Conservation (phyloP, 2,329 filamentous ascomycete genomes). For the Aspergillus texensis region DNA sequence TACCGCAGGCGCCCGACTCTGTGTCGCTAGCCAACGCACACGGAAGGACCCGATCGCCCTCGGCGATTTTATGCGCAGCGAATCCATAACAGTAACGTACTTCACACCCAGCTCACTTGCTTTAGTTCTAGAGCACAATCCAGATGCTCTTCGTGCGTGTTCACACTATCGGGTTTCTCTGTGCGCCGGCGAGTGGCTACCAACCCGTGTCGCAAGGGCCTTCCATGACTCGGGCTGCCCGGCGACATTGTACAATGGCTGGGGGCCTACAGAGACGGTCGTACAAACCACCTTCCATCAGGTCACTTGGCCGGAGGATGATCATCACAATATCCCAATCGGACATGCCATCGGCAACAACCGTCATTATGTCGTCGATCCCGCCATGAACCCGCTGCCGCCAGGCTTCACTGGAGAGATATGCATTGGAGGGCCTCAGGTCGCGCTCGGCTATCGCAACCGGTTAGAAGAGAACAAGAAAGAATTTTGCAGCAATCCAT, state of each 20-base stretch:
- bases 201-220: neutral
- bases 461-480: slow-evolving; percentile 1
- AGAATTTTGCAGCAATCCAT: neutral
- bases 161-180: neutral
- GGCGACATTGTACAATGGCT: slow-evolving; percentile 4
- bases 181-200: slow-evolving; percentile 3
- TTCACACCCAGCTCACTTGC: slow-evolving; percentile 7
- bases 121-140: slow-evolving; percentile 1
- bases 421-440: slow-evolving; percentile 5
- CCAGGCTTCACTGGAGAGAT: slow-evolving; percentile 5
- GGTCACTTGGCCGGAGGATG: neutral
- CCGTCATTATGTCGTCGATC: slow-evolving; percentile 3
- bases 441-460: neutral
- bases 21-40: neutral
- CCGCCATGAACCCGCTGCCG: neutral
- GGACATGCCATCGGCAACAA: slow-evolving; percentile 3
- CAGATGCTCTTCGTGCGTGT: neutral
- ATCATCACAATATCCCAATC: neutral
- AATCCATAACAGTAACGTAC: neutral
- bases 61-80: neutral
- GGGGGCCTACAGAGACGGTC: neutral
- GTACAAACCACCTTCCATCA: slow-evolving; percentile 5
- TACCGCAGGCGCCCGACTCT: neutral
- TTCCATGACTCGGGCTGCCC: neutral
- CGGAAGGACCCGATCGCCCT: neutral